Evolutionary conservation across 2,329 filamentous ascomycete genomes (phyloP), one percentile per base, ranked within the genome.

Genomic region (Penicillium sp.): DNA sequence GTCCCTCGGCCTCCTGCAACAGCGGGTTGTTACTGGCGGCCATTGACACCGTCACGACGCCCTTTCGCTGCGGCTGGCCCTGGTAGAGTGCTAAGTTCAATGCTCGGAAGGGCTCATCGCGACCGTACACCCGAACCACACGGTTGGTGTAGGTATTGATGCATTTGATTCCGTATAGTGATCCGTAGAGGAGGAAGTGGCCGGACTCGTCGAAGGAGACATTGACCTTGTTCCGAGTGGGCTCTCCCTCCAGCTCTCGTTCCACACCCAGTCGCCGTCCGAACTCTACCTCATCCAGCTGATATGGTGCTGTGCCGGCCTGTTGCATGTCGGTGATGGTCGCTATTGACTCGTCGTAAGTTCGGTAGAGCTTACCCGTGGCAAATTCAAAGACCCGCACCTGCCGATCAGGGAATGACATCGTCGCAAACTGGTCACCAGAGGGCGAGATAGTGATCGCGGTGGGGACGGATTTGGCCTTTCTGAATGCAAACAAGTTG

Each of bases 401-500:
- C 69, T 95, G 95, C 49, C 93, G 84, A 69, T 98, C 93, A 0
- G 93, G 95, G 59, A 96, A 85, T 0, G 93, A 98, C 60, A 93
- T 85, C 0, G 89, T 87, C 1, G 87, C 89, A 64, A 98, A 93
- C 52, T 90, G 88, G 49, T 87, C 81, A 4, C 92, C 90, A 0
- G 86, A 86, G 0, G 91, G 90, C 0, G 93, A 96, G 41, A 98
- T 81, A 0, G 87, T 88, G 42, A 98, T 76, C 9, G 88, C 88
- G 3, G 84, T 82, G 0, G 92, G 91, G 0, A 86, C 81, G 0
- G 90, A 88, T 69, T 95, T 97, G 44, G 88, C 81, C 72, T 96
- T 97, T 66, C 95, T 97, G 75, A 98, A 97, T 46, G 95, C 92
- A 65, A 97, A 98, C 1, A 98, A 78, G 63, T 88, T 93, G 2